phyloP scores from a whole-genome alignment of 106 monocot genomes.

The Vanilla planifolia region DNA sequence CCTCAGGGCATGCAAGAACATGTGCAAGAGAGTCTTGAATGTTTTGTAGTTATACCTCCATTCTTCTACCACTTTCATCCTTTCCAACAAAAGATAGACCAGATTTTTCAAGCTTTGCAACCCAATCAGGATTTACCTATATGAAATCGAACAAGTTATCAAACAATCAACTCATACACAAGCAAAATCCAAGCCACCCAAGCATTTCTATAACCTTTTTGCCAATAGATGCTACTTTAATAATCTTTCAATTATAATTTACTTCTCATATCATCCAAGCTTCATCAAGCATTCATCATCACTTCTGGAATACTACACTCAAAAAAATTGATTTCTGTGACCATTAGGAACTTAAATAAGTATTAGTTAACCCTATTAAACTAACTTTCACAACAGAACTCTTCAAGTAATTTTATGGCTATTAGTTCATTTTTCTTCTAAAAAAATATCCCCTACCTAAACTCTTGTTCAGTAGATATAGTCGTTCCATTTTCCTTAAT shows the following conservation, averaged over 20 bases:
- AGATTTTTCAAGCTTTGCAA: conserved; percentile 58
- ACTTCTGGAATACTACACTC: too few species aligned
- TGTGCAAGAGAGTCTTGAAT: background rate
- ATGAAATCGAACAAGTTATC: background rate
- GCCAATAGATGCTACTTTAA: background rate
- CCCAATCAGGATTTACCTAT: conserved; percentile 88
- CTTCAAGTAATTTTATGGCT: too few species aligned
- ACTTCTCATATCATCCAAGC: background rate
- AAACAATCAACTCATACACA: background rate
- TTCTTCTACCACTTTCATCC: conserved; percentile 72
- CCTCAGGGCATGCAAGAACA: background rate
- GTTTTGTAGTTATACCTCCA: conserved; percentile 55
- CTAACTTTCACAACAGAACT: too few species aligned
- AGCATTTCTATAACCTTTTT: background rate
- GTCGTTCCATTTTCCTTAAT: too few species aligned
- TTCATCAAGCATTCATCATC: too few species aligned
- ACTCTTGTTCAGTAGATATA: too few species aligned
- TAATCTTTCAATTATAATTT: background rate
- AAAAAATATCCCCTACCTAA: too few species aligned
- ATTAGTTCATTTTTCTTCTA: too few species aligned
- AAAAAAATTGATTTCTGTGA: too few species aligned
- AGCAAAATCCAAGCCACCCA: background rate
- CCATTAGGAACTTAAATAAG: too few species aligned
- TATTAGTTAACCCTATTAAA: too few species aligned
- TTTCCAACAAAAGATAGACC: conserved; percentile 92